Evolutionary conservation across 331 rosid species (phyloP), one percentile per base, ranked within the genome.

Genomic region (Arachis monticola): DNA sequence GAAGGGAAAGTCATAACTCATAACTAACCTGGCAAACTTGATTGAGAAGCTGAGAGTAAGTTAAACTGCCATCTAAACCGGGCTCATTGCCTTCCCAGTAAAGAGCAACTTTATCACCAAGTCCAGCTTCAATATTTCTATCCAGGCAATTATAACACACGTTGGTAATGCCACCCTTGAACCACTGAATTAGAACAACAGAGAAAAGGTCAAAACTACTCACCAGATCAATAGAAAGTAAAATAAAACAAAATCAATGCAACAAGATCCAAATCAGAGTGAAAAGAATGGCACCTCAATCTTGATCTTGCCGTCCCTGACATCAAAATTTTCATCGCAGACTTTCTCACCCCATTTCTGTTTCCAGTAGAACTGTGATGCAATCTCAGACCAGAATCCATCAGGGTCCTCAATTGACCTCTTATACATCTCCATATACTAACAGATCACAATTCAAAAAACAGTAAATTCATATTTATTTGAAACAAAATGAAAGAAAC

Each of bases 81-180:
- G 85, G 88, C 38, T 92, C 97, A 48, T 92, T 94, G 77, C 96
- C 96, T 84, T 94, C 99, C 97, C 97, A 94, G 73, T 82, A 88
- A 62, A 94, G 60, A 42, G 99, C 97, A 14, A 87, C 35, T 77
- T 88, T 90, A 35, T 86, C 87, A 44, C 97, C 99, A 10, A 83
- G 85, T 69, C 99, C 99, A 46, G 90, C 87, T 81, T 92, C 97
- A 38, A 94, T 83, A 73, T 90, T 85, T 81, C 86, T 85, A 72
- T 94, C 99, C 70, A 94, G 83, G 80, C 97, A 94, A 84, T 92
- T 94, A 79, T 88, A 92, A 77, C 91, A 87, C 67, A 94, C 79
- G 83, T 94, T 94, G 88, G 99, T 94, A 78, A 83, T 69, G 41
- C 97, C 99, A 38, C 97, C 97, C 79, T 92, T 94, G 86, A 95